Base-by-base conservation (phyloP, 2,329 filamentous ascomycete genomes). In the Epichloe hybrida region DNA sequence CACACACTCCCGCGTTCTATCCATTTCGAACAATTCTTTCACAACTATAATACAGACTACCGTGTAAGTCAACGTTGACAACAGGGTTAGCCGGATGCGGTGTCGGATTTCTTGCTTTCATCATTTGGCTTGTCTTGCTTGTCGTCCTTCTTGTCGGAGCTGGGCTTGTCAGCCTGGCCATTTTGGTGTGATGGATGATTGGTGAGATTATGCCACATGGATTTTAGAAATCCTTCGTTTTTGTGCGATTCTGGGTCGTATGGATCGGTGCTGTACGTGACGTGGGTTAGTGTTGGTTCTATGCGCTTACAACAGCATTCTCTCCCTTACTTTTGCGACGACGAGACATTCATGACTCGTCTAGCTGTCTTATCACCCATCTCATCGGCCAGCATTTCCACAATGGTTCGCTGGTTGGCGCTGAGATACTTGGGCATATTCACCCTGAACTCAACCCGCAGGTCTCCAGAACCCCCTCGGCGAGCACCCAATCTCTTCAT, bases 321-420 rank as follows among this genome's bases (percentile, higher is more conserved):
- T 51, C 12, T 12, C 34, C 23, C 52, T 48, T 51, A 53, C 52
- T 46, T 53, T 49, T 49, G 20, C 40, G 60, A 51, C 21, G 60
- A 59, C 34, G 63, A 64, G 51, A 95, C 72, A 62, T 94, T 91
- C 89, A 98, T 97, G 51, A 95, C 80, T 44, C 93, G 79, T 72
- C 88, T 93, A 36, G 93, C 93, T 31, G 80, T 88, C 72, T 90
- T 89, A 68, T 98, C 93, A 39, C 80, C 84, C 81, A 98, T 85
- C 72, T 98, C 93, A 61, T 98, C 90, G 6, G 93, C 93, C 56
- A 98, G 79, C 80, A 97, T 91, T 72, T 98, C 93, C 43, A 95
- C 71, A 53, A 98, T 86, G 1, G 88, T 94, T 50, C 93, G 79
- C 72, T 98, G 90, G 70, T 95, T 97, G 44, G 85, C 79, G 50